These are phyloP conservation scores for Lentinula aciculospora DNA, from an alignment of 768 basidiomycete genomes.

Conservation along the genomic window DNA sequence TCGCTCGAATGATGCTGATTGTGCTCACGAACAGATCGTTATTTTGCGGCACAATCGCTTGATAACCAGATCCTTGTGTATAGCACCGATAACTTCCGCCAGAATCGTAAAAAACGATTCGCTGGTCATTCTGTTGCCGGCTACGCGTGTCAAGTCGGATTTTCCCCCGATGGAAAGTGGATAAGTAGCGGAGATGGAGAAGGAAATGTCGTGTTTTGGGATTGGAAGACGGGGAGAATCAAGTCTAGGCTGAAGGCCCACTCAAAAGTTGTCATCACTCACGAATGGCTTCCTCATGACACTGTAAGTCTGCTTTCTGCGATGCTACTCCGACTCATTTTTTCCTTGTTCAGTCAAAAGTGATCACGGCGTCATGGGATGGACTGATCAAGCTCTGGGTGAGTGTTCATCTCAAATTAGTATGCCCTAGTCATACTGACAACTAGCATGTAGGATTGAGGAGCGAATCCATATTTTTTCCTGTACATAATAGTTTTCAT, in stretches of 20 bases:
- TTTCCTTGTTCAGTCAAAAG: slow-evolving; percentile 67
- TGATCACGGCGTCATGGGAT: slow-evolving; percentile 97
- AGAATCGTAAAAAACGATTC: slow-evolving; percentile 98
- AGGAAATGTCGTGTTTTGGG: slow-evolving; percentile 98
- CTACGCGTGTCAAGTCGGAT: slow-evolving; percentile 95
- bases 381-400: slow-evolving; percentile 98
- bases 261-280: slow-evolving; percentile 94
- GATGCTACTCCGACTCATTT: slow-evolving; percentile 30
- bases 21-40: slow-evolving; percentile 58
- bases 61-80: slow-evolving; percentile 99
- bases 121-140: slow-evolving; percentile 96
- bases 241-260: slow-evolving; percentile 88
- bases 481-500: not conserved
- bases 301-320: slow-evolving; percentile 63
- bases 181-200: slow-evolving; percentile 94
- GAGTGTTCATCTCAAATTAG: slow-evolving; percentile 21
- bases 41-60: slow-evolving; percentile 94
- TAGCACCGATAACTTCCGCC: slow-evolving; percentile 96
- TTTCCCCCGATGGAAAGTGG: slow-evolving; percentile 98
- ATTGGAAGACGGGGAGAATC: slow-evolving; percentile 98
- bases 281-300: slow-evolving; percentile 98
- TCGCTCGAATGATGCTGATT: slow-evolving; percentile 7
- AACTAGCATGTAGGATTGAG: slow-evolving; percentile 8
- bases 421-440: not conserved
- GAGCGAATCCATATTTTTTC: too few species aligned